These are phyloP conservation scores for Aegilops umbellulata DNA, from an alignment of 176 grass and related monocot genomes.

Conservation along the genomic window DNA sequence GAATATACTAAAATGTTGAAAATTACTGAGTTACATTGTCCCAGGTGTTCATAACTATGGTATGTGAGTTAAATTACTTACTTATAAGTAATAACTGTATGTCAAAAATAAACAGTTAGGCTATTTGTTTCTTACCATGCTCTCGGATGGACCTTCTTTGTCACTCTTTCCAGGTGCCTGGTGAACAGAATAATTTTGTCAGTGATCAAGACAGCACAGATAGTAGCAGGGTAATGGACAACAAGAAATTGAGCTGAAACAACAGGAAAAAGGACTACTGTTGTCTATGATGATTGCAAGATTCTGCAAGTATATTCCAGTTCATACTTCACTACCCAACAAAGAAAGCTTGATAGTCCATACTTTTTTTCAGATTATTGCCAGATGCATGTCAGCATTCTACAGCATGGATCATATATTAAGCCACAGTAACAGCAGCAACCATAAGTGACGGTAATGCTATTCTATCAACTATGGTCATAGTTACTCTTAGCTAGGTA, in stretches of 20 bases:
- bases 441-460: not conserved
- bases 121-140: constrained; percentile 64
- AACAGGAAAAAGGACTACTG: not conserved
- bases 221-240: not conserved
- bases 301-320: not conserved
- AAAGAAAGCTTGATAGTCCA: not conserved
- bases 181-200: constrained; percentile 25
- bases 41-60: not conserved
- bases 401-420: not conserved
- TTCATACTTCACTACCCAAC: not conserved
- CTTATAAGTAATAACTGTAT: not conserved
- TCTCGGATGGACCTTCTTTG: constrained; percentile 71
- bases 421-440: not conserved
- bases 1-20: not conserved
- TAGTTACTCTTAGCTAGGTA: not conserved
- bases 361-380: not conserved
- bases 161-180: constrained; percentile 98
- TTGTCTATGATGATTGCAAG: not conserved
- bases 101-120: not conserved
- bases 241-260: not conserved
- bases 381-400: not conserved
- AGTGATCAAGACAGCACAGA: constrained; percentile 2
- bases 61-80: not conserved
- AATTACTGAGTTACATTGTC: not conserved
- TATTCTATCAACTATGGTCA: not conserved